Percentiles rank a stretch among this genome's conserved stretches.
Conservation (phyloP, 371 early-diverging fungal species). For the Rhizopus sp. region DNA sequence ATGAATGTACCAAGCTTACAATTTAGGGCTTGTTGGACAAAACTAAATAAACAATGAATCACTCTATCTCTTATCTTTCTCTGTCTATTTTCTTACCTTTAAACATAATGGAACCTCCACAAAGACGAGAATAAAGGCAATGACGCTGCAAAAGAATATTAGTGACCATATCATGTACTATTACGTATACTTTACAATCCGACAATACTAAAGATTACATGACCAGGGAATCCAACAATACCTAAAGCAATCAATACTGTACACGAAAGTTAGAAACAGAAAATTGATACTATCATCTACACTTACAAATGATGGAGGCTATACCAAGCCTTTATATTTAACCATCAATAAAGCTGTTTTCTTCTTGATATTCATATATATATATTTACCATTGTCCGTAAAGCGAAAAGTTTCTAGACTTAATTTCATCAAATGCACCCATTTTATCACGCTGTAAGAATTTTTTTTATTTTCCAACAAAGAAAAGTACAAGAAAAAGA, state of each 20-base stretch:
- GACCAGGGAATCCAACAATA: conserved; percentile 35
- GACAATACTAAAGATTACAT: conserved; percentile 48
- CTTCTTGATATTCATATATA: conserved; percentile 1
- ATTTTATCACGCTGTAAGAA: conserved; percentile 18
- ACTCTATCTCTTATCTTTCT: conserved; percentile 1
- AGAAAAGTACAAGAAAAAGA: too few relatives aligned
- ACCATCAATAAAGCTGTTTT: background rate
- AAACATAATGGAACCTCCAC: conserved; percentile 34
- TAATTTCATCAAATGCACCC: conserved; percentile 46
- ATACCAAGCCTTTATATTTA: conserved; percentile 41
- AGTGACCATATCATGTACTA: background rate
- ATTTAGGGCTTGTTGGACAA: conserved; percentile 35
- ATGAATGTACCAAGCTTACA: conserved; percentile 18
- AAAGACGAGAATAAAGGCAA: conserved; percentile 29
- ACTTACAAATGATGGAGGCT: conserved; percentile 45
- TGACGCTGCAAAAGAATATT: conserved; percentile 18
- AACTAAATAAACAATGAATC: conserved; percentile 9
- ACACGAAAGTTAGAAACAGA: conserved; percentile 2
- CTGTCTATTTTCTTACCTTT: conserved; percentile 17
- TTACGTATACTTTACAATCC: conserved; percentile 34
- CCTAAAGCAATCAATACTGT: conserved; percentile 49
- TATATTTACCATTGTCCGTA: conserved; percentile 48
- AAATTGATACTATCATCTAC: too few relatives aligned
- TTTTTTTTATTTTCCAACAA: background rate
- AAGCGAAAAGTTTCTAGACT: conserved; percentile 49